Percentiles rank a stretch among this genome's conserved stretches.
Evolutionary conservation across 768 basidiomycete species (phyloP).

Genomic region (Phylloporus sp.): DNA sequence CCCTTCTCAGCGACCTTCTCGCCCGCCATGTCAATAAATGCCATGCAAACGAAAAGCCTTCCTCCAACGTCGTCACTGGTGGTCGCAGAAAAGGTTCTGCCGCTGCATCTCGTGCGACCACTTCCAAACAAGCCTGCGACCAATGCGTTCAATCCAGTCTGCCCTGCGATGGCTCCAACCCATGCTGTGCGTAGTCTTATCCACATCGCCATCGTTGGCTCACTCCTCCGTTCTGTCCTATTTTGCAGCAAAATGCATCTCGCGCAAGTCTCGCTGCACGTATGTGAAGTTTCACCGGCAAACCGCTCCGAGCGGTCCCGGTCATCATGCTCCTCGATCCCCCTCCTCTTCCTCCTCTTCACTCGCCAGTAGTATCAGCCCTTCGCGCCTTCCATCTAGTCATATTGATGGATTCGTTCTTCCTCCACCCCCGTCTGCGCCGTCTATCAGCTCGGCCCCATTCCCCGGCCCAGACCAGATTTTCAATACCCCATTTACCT

Average conservation of each 20-base stretch:
- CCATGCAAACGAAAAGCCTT: constrained; percentile 69
- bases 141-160: constrained; percentile 74
- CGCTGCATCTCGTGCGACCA: constrained; percentile 66
- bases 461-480: constrained; percentile 26
- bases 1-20: constrained; percentile 64
- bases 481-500: constrained; percentile 30
- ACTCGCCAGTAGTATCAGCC: constrained; percentile 9
- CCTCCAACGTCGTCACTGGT: constrained; percentile 32
- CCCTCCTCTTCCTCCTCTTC: constrained; percentile 32
- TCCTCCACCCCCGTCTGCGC: constrained; percentile 33
- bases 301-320: constrained; percentile 73
- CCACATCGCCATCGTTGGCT: not conserved
- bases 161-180: constrained; percentile 77
- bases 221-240: not conserved
- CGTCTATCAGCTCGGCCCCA: constrained; percentile 23
- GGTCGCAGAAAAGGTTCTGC: constrained; percentile 61
- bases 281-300: constrained; percentile 82
- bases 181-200: constrained; percentile 54
- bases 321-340: constrained; percentile 46
- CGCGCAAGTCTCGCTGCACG: constrained; percentile 70
- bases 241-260: constrained; percentile 64
- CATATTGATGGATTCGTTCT: constrained; percentile 43
- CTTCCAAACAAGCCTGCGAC: constrained; percentile 81
- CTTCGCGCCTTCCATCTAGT: constrained; percentile 26
- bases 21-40: constrained; percentile 88